Percentiles rank a stretch among this genome's conserved stretches.
phyloP scores from a whole-genome alignment of 2,329 filamentous ascomycete species.

The Fusarium sororula region DNA sequence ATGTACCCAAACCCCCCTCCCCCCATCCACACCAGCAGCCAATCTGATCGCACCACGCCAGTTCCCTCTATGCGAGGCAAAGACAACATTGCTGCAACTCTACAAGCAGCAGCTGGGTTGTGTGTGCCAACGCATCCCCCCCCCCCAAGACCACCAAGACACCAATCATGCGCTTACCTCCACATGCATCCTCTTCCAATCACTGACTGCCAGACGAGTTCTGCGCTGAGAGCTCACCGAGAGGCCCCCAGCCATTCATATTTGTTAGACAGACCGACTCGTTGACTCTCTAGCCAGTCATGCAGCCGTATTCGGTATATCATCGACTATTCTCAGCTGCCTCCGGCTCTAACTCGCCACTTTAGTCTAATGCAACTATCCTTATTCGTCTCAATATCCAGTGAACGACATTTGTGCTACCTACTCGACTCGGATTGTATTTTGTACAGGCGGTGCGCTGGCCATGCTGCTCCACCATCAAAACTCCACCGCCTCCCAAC shows the following conservation, averaged over 20 bases:
- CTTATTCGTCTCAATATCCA: constrained; percentile 5
- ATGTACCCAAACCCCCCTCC: constrained; percentile 11
- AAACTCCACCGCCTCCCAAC: constrained; percentile 35
- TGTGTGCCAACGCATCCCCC: constrained; percentile 39
- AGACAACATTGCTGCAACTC: constrained; percentile 36
- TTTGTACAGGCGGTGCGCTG: constrained; percentile 37
- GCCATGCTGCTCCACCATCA: constrained; percentile 35
- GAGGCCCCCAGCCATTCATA: constrained; percentile 20
- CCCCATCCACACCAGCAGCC: constrained; percentile 26
- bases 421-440: constrained; percentile 12
- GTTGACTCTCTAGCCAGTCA: constrained; percentile 18
- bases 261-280: constrained; percentile 35
- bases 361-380: constrained; percentile 16
- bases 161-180: constrained; percentile 45
- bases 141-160: constrained; percentile 21
- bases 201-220: constrained; percentile 35
- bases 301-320: constrained; percentile 24
- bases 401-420: constrained; percentile 25
- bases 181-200: constrained; percentile 37
- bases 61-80: constrained; percentile 38
- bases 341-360: constrained; percentile 15
- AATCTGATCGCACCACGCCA: constrained; percentile 36
- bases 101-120: constrained; percentile 23
- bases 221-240: constrained; percentile 25
- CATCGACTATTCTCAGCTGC: constrained; percentile 24